Evolutionary conservation across 2,329 filamentous ascomycete genomes (phyloP), one percentile per base, ranked within the genome.

Genomic region (Pleomassaria siparia): DNA sequence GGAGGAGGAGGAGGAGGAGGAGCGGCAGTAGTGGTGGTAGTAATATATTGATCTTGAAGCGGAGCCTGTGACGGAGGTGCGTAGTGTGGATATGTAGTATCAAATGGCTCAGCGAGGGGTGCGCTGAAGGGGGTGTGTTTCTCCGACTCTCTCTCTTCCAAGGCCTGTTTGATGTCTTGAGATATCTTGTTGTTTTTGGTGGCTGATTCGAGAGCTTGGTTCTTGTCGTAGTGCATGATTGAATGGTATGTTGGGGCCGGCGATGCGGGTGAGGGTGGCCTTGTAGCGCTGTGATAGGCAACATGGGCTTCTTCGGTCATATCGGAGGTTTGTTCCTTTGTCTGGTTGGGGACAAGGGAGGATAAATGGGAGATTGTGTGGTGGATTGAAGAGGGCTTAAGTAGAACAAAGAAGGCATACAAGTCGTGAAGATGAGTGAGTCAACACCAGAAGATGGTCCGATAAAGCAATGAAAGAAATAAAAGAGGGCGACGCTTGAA

Each of bases 181-280:
- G n/a, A n/a, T n/a, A 8, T 20, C 18, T 25, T 41, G 20, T 26
- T 16, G 24, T 13, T 32, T 56, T 48, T 28, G 47, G 41, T 36
- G 28, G 25, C 15, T 12, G 15, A 5, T 46, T 36, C 16, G 43
- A 20, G 30, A 20, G 41, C 8, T 20, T 47, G 13, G 41, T 36
- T 21, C 22, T 41, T 44, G 10, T 26, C 11, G 12, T 32, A 28
- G 25, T 43, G 37, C 30, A 56, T 53, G 18, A 54, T 54, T 11
- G 57, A 58, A 10, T 42, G 50, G 47, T 64, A 64, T n/a, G 55
- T 50, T 35, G 61, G 61, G 25, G 59, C 53, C 26, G 61, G 60
- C 7, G 58, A 63, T n/a, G n/a, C n/a, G 7, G 45, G 43, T 22
- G 49, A 16, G n/a, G n/a, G n/a, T n/a, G n/a, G n/a, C n/a, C n/a